Conservation (phyloP, 2,329 filamentous ascomycete genomes). For the Zasmidium angulare region DNA sequence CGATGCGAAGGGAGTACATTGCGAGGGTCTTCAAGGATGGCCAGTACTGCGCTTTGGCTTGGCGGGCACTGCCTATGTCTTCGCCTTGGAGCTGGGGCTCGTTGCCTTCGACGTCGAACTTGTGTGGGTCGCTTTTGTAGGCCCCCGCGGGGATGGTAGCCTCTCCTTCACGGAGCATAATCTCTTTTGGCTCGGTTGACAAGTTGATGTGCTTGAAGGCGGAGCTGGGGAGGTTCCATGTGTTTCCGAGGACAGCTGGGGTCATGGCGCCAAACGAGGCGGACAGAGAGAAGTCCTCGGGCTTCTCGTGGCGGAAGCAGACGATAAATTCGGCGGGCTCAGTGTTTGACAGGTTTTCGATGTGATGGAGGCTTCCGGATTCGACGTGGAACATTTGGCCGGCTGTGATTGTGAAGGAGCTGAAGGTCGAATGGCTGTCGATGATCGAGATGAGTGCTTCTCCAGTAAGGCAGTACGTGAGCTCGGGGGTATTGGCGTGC, state of each 20-base stretch:
- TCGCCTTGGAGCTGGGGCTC: background rate
- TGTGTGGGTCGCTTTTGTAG: background rate
- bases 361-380: background rate
- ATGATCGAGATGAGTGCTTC: background rate
- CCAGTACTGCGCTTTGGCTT: conserved; percentile 2
- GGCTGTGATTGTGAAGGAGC: background rate
- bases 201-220: background rate
- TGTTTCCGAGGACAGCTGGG: background rate
- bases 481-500: background rate
- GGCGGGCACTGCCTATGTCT: background rate
- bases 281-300: background rate
- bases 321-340: background rate
- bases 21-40: conserved; percentile 4
- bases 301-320: background rate
- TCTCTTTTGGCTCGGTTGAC: background rate
- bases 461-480: background rate
- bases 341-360: background rate
- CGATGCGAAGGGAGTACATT: conserved; percentile 4
- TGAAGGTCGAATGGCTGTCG: background rate
- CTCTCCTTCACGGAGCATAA: background rate
- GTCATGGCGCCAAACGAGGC: background rate
- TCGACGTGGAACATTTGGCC: background rate
- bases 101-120: background rate
- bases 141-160: background rate
- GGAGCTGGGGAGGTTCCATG: background rate